Evolutionary conservation across 2,329 filamentous ascomycete genomes (phyloP), one percentile per base, ranked within the genome.

Genomic region (Bipolaris gigantea): DNA sequence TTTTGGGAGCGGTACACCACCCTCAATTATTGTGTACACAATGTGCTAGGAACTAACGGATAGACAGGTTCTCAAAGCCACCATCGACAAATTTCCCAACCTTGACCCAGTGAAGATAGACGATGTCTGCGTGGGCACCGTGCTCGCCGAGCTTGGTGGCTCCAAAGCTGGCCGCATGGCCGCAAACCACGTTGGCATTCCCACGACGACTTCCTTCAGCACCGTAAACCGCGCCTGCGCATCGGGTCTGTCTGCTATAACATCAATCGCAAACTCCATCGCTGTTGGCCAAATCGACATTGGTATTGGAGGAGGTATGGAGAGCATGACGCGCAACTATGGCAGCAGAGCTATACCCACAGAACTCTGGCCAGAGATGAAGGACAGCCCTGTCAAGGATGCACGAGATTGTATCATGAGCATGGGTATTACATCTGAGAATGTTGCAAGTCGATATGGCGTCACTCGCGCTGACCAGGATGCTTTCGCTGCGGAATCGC

Each of bases 281-380:
- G 83, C 85, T n/a, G 80, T 83, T 0, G 91, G 89, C 1, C 83
- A 84, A 63, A 88, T 93, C 47, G 83, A 86, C 57, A 80, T 81
- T 0, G 92, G 90, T 55, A 85, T 97, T 57, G 92, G 87, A 9
- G 92, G 89, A 2, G 92, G 92, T 27, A 96, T 95, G 89, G 92
- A 97, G 82, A 93, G 89, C 77, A 97, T 97, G 92, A 96, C 90
- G 60, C 79, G 88, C 61, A 96, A 96, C 77, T 97, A 97, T 75
- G 92, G 87, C 47, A 85, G 80, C 23, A 80, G 86, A 53, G 92
- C 92, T n/a, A 94, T 97, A 39, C 92, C 92, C 0, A 87, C 86
- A 0, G 84, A 91, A 59, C 76, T 91, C 10, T 96, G 91, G 90
- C 86, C 88, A 0, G 86, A 83, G 47, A 77, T 96, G 56, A 84